Evolutionary conservation across 305 asterid species (phyloP), one percentile per base, ranked within the genome.

Genomic region (Solanum hybrid): DNA sequence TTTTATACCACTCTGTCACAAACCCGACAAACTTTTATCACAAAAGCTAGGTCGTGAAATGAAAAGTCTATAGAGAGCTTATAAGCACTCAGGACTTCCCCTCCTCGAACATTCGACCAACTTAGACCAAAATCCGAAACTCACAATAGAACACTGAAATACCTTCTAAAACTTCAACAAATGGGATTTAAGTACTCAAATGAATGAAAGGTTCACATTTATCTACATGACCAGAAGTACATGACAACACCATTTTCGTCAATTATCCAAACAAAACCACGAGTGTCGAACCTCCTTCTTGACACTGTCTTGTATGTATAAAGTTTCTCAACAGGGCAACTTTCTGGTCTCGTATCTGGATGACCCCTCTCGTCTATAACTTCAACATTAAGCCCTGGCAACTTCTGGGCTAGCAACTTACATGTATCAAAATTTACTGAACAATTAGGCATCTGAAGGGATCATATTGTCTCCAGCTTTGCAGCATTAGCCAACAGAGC

Each of bases 381-480:
- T 78, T 97, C 99, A 1, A 97, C 99, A 24, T 96, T 95, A 69
- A 96, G 95, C 93, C 94, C 90, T 2, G 98, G 96, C 98, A 97
- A 90, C 93, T 95, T 98, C n/a, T n/a, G n/a, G n/a, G n/a, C n/a
- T n/a, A n/a, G n/a, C n/a, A n/a, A n/a, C n/a, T n/a, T n/a, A 90
- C 98, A 95, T 29, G 99, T 97, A 92, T 96, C 97, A 89, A 92
- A 96, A 92, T 97, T 98, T 13, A 98, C 98, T 26, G 94, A 93
- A 94, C 99, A 98, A 92, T 98, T 93, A 80, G 99, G 95, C 99
- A 97, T 98, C 99, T 98, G 96, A 98, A 98, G 99, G 99, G 99
- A 98, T 98, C 99, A 99, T 98, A 98, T 98, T 95, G 98, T 95
- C 98, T 98, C 98, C 93, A 98, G 97, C 96, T 97, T 98, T 85